Evolutionary conservation across 2,329 filamentous ascomycete genomes (phyloP).

Genomic region (Exophiala xenobiotica): DNA sequence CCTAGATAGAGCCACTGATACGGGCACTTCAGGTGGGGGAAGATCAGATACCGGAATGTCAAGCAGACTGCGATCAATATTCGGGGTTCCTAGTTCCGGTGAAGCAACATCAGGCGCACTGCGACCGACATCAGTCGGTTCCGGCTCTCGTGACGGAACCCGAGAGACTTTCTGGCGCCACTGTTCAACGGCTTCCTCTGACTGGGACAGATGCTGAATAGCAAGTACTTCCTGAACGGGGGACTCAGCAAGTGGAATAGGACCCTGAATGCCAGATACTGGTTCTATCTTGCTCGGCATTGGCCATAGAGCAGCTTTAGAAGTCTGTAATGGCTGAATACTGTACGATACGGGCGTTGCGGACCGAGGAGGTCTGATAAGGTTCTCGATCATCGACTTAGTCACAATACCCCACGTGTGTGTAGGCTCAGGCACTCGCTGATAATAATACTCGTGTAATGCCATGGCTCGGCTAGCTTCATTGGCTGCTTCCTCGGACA

Average conservation of each 20-base stretch:
- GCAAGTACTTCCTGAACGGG: not conserved
- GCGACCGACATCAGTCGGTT: constrained; percentile 6
- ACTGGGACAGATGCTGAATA: constrained; percentile 8
- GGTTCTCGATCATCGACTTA: not conserved
- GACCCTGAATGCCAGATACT: not conserved
- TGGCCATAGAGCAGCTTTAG: not conserved
- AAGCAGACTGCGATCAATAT: not conserved
- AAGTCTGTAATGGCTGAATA: not conserved
- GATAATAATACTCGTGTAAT: constrained; percentile 43
- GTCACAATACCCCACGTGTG: constrained; percentile 15
- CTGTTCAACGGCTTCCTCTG: constrained; percentile 33
- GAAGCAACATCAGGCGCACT: not conserved
- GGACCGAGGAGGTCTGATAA: not conserved
- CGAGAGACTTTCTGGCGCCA: constrained; percentile 2
- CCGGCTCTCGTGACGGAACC: constrained; percentile 6
- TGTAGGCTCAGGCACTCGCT: constrained; percentile 10
- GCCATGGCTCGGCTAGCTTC: constrained; percentile 20
- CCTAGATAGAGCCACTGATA: no score
- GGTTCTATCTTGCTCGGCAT: not conserved
- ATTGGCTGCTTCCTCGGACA: constrained; percentile 33
- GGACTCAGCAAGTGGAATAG: not conserved
- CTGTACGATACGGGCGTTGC: not conserved
- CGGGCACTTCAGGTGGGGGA: no score
- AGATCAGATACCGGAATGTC: not conserved
- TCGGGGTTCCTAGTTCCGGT: not conserved